Conservation (phyloP, 1,284 basidiomycete genomes). For the Calocybe gambosa region DNA sequence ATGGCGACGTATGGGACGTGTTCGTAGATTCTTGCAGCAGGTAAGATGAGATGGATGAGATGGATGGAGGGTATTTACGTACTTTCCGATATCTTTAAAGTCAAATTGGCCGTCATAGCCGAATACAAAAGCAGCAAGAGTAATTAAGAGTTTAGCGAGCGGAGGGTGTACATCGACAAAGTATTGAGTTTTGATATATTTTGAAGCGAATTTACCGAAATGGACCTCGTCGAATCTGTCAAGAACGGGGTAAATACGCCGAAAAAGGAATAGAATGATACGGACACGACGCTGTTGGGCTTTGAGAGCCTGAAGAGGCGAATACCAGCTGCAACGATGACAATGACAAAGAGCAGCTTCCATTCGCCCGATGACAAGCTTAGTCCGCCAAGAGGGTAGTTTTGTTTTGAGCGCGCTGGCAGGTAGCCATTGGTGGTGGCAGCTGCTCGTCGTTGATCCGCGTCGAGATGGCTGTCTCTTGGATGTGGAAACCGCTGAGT, state of each 20-base stretch:
- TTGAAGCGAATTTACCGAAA: constrained; percentile 91
- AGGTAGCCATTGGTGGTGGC: constrained; percentile 54
- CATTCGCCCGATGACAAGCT: constrained; percentile 63
- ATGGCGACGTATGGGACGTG: constrained; percentile 94
- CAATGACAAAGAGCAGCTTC: constrained; percentile 61
- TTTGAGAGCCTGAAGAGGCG: constrained; percentile 75
- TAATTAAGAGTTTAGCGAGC: constrained; percentile 92
- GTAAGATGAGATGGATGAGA: not conserved
- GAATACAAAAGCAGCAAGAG: constrained; percentile 73
- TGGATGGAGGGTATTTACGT: constrained; percentile 25
- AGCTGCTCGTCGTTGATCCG: constrained; percentile 63
- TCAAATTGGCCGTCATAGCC: constrained; percentile 96
- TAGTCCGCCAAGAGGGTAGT: constrained; percentile 37
- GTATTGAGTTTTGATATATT: constrained; percentile 87
- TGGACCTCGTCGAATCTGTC: constrained; percentile 93
- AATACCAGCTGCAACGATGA: constrained; percentile 65
- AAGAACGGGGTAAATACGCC: not conserved
- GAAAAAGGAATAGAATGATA: constrained; percentile 15
- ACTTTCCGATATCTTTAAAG: constrained; percentile 97
- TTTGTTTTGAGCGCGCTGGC: constrained; percentile 22
- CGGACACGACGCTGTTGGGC: constrained; percentile 87
- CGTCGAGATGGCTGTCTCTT: constrained; percentile 59
- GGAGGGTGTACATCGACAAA: constrained; percentile 98
- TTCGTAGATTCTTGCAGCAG: constrained; percentile 64
- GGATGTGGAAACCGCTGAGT: constrained; percentile 56